phyloP scores from a whole-genome alignment of 257 asterid genomes.

The Nemophila menziesii region DNA sequence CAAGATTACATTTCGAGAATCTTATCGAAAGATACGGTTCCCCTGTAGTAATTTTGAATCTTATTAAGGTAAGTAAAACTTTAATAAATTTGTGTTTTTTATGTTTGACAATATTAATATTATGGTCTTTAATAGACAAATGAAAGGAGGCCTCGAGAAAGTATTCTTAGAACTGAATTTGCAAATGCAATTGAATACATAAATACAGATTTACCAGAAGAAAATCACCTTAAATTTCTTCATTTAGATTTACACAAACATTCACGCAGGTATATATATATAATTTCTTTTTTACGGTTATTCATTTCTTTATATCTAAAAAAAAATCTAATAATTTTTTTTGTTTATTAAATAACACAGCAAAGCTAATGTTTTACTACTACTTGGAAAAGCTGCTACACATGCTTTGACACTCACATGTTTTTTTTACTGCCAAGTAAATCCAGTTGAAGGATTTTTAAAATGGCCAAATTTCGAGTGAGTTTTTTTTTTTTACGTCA shows the following conservation, averaged over 20 bases:
- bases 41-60: conserved; percentile 81
- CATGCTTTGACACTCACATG: conserved; percentile 87
- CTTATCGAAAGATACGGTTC: conserved; percentile 84
- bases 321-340: conserved; percentile 17
- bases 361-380: conserved; percentile 70
- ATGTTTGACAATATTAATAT: conserved; percentile 10
- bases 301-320: conserved; percentile 3
- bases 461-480: conserved; percentile 50
- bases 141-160: conserved; percentile 93
- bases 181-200: conserved; percentile 82
- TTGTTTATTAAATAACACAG: conserved; percentile 47
- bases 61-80: conserved; percentile 65
- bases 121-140: conserved; percentile 49
- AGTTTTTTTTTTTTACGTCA: conserved; percentile 19
- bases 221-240: conserved; percentile 78
- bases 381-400: conserved; percentile 83
- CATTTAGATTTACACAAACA: conserved; percentile 96
- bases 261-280: conserved; percentile 61
- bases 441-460: conserved; percentile 43
- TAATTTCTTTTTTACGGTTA: conserved; percentile 12
- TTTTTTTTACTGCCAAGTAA: conserved; percentile 68
- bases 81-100: too few relatives aligned
- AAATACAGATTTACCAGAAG: conserved; percentile 70
- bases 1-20: conserved; percentile 85
- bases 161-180: conserved; percentile 83